Evolutionary conservation across 352 stramenopile species (phyloP).

Genomic region (Pythium brachiatum): DNA sequence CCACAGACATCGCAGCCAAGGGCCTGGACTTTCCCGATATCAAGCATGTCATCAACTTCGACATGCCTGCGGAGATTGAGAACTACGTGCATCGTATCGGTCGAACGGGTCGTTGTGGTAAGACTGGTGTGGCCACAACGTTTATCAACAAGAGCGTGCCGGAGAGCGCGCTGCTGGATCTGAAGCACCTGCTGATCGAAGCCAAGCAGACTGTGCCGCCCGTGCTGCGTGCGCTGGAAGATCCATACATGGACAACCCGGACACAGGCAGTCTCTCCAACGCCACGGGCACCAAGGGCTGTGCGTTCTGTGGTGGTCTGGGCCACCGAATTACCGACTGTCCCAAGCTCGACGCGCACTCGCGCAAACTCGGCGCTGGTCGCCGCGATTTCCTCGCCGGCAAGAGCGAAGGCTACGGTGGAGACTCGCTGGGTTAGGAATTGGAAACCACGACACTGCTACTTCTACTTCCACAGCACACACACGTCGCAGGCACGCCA

Average conservation of each 20-base stretch:
- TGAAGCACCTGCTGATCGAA: slow-evolving; percentile 98
- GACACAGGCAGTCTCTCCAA: slow-evolving; percentile 44
- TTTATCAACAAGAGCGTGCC: slow-evolving; percentile 98
- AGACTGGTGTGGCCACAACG: slow-evolving; percentile 97
- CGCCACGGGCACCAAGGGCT: slow-evolving; percentile 90
- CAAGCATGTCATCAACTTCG: slow-evolving; percentile 99
- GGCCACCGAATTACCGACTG: slow-evolving; percentile 98
- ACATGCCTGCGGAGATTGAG: slow-evolving; percentile 99
- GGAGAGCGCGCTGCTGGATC: slow-evolving; percentile 96
- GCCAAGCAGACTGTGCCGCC: slow-evolving; percentile 98
- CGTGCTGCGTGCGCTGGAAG: slow-evolving; percentile 96
- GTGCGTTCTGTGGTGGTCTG: slow-evolving; percentile 98
- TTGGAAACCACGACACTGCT: neutral
- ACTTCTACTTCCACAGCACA: too few species aligned
- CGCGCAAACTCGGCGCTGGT: slow-evolving; percentile 91
- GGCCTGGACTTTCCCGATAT: slow-evolving; percentile 99
- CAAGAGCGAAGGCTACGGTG: slow-evolving; percentile 91
- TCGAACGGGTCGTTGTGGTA: slow-evolving; percentile 96
- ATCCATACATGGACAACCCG: slow-evolving; percentile 91
- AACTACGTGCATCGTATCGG: slow-evolving; percentile 99
- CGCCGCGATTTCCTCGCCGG: slow-evolving; percentile 94
- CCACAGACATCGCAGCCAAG: slow-evolving; percentile 98
- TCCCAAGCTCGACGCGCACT: slow-evolving; percentile 98
- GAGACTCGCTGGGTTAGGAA: slow-evolving; percentile 86
- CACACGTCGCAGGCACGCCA: too few species aligned